Evolutionary conservation across 495 filamentous ascomycete genomes (phyloP).

Genomic region (Viridothelium virens): DNA sequence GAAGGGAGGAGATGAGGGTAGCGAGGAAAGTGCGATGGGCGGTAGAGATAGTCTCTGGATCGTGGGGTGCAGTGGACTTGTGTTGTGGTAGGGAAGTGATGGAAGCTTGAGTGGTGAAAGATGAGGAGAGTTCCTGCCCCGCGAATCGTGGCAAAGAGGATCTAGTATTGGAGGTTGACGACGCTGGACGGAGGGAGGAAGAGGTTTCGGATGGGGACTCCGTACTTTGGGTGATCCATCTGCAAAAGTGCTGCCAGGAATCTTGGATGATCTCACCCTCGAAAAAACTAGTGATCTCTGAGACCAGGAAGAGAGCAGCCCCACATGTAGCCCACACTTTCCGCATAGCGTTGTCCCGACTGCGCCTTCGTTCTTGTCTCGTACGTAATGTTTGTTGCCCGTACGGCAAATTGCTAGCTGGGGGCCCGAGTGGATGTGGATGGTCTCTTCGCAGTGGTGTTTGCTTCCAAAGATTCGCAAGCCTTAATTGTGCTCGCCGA

Average conservation of each 20-base stretch:
- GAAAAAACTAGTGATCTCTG: slow-evolving; percentile 75
- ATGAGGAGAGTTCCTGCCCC: neutral
- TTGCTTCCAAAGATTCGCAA: slow-evolving; percentile 79
- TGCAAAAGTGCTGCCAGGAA: slow-evolving; percentile 57
- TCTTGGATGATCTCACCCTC: slow-evolving; percentile 81
- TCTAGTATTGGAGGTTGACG: neutral
- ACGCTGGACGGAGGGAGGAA: neutral
- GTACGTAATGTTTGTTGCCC: slow-evolving; percentile 49
- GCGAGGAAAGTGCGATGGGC: slow-evolving; percentile 71
- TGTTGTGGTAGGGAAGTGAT: neutral
- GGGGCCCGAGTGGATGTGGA: slow-evolving; percentile 59
- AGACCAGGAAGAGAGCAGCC: slow-evolving; percentile 77
- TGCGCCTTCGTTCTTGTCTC: slow-evolving; percentile 38
- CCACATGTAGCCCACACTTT: slow-evolving; percentile 79
- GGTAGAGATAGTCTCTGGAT: slow-evolving; percentile 74
- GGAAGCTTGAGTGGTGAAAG: neutral
- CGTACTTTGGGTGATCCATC: slow-evolving; percentile 36
- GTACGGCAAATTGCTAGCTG: slow-evolving; percentile 50
- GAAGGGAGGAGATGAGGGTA: slow-evolving; percentile 56
- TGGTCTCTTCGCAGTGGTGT: slow-evolving; percentile 66
- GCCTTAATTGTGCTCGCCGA: slow-evolving; percentile 69
- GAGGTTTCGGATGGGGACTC: neutral
- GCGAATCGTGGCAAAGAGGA: neutral
- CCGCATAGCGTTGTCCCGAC: slow-evolving; percentile 56
- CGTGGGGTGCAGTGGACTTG: slow-evolving; percentile 41